Conservation (phyloP, 805 yeast species). For the Nakazawaea populi region DNA sequence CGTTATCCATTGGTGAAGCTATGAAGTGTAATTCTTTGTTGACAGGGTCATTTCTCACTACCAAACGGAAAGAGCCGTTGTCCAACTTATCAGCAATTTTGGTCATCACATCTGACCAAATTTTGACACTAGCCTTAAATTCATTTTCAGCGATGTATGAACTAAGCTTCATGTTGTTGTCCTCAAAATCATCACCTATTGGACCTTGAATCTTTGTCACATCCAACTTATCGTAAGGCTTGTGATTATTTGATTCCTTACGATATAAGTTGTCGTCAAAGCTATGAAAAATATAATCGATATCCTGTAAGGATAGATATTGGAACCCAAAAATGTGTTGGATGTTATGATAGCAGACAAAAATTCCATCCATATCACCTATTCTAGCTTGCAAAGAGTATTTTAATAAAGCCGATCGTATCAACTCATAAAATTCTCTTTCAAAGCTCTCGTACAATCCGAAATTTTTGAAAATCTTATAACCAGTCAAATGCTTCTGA, state of each 20-base stretch:
- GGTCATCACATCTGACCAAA: slow-evolving; percentile 44
- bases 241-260: slow-evolving; percentile 8
- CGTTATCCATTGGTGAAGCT: slow-evolving; percentile 14
- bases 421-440: slow-evolving; percentile 71
- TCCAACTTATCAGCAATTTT: slow-evolving; percentile 25
- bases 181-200: slow-evolving; percentile 11
- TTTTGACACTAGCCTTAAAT: slow-evolving; percentile 50
- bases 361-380: slow-evolving; percentile 96
- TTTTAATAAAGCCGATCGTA: slow-evolving; percentile 71
- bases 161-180: slow-evolving; percentile 31
- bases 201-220: slow-evolving; percentile 4
- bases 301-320: slow-evolving; percentile 67
- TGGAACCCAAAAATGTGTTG: slow-evolving; percentile 82
- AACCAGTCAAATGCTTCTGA: slow-evolving; percentile 47
- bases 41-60: slow-evolving; percentile 9
- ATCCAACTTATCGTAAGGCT: slow-evolving; percentile 1
- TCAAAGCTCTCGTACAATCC: slow-evolving; percentile 81
- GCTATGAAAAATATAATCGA: slow-evolving; percentile 61
- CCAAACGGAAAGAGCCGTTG: slow-evolving; percentile 31
- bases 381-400: slow-evolving; percentile 89
- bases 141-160: slow-evolving; percentile 59
- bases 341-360: slow-evolving; percentile 85
- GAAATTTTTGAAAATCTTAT: slow-evolving; percentile 52
- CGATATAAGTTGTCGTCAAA: slow-evolving; percentile 23
- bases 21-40: slow-evolving; percentile 12